Percentiles rank a stretch among this genome's conserved stretches.
Evolutionary conservation across 805 yeast genomes (phyloP).

Genomic region (Yueomyces sp.): DNA sequence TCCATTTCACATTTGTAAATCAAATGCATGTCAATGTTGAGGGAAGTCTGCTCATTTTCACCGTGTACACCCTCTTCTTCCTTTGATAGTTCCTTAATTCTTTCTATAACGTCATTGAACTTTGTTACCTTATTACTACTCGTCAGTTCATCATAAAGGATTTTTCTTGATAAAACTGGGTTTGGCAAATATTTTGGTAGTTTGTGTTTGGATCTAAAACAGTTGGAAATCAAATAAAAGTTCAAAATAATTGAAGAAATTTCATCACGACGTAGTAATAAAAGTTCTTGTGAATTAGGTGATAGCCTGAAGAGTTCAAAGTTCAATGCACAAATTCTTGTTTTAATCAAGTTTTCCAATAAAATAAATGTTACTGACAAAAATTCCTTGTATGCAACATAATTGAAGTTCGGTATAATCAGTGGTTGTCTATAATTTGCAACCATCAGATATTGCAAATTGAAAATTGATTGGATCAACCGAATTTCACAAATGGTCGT

Average conservation of each 20-base stretch:
- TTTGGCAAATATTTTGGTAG: slow-evolving; percentile 35
- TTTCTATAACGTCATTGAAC: neutral
- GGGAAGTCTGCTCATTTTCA: slow-evolving; percentile 22
- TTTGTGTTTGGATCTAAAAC: slow-evolving; percentile 25
- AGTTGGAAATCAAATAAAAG: slow-evolving; percentile 31
- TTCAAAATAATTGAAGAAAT: slow-evolving; percentile 33
- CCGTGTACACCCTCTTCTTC: neutral
- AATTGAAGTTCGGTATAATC: slow-evolving; percentile 25
- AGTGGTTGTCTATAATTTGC: slow-evolving; percentile 28
- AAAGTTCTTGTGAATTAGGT: slow-evolving; percentile 17
- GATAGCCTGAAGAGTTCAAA: slow-evolving; percentile 29
- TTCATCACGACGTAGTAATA: slow-evolving; percentile 34
- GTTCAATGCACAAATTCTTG: slow-evolving; percentile 34
- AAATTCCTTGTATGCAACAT: slow-evolving; percentile 22
- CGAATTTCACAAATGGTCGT: slow-evolving; percentile 36
- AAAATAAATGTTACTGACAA: slow-evolving; percentile 27
- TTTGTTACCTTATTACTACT: slow-evolving; percentile 1
- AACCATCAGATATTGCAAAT: slow-evolving; percentile 26
- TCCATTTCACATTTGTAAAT: too few species aligned
- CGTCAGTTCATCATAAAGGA: slow-evolving; percentile 28
- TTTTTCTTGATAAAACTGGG: slow-evolving; percentile 29
- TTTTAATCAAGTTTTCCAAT: slow-evolving; percentile 32
- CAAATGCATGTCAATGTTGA: too few species aligned
- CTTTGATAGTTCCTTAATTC: neutral
- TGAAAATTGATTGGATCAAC: slow-evolving; percentile 30